phyloP scores from a whole-genome alignment of 2,329 filamentous ascomycete genomes.

The Diatrype stigma region DNA sequence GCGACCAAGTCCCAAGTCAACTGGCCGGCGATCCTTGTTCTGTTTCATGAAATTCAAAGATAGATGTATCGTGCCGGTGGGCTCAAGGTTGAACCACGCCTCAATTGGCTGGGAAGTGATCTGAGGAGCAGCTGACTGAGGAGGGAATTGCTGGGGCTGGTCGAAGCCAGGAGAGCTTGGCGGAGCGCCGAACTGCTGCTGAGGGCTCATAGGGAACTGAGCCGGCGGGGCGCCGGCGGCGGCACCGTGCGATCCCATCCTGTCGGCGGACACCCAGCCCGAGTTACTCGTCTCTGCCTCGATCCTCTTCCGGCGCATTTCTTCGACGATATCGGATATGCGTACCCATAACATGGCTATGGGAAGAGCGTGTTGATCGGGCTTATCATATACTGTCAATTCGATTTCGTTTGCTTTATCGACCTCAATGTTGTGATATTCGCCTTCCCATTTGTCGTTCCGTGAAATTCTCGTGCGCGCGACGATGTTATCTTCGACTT shows the following conservation, averaged over 20 bases:
- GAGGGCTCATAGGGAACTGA: slow-evolving; percentile 57
- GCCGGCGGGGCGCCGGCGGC: slow-evolving; percentile 40
- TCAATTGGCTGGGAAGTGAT: slow-evolving; percentile 66
- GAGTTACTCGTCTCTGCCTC: slow-evolving; percentile 92
- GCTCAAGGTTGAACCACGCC: slow-evolving; percentile 95
- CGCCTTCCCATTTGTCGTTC: slow-evolving; percentile 86
- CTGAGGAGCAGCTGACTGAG: slow-evolving; percentile 43
- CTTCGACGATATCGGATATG: slow-evolving; percentile 94
- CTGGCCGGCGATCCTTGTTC: slow-evolving; percentile 73
- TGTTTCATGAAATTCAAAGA: slow-evolving; percentile 91
- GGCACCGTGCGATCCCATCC: slow-evolving; percentile 61
- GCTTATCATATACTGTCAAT: slow-evolving; percentile 95
- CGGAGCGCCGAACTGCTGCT: slow-evolving; percentile 41
- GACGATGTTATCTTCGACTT: slow-evolving; percentile 91
- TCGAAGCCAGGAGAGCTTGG: slow-evolving; percentile 37
- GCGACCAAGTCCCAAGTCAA: slow-evolving; percentile 86
- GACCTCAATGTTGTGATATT: slow-evolving; percentile 87
- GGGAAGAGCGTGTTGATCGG: slow-evolving; percentile 82
- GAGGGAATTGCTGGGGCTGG: slow-evolving; percentile 22
- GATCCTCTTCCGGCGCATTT: slow-evolving; percentile 95
- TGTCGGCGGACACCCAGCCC: slow-evolving; percentile 95
- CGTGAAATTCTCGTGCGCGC: slow-evolving; percentile 81
- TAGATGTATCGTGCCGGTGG: slow-evolving; percentile 86
- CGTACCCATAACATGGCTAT: slow-evolving; percentile 95
- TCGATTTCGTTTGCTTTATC: slow-evolving; percentile 99